phyloP scores from a whole-genome alignment of 768 basidiomycete genomes.

The Dictyophora rubrovolvata region DNA sequence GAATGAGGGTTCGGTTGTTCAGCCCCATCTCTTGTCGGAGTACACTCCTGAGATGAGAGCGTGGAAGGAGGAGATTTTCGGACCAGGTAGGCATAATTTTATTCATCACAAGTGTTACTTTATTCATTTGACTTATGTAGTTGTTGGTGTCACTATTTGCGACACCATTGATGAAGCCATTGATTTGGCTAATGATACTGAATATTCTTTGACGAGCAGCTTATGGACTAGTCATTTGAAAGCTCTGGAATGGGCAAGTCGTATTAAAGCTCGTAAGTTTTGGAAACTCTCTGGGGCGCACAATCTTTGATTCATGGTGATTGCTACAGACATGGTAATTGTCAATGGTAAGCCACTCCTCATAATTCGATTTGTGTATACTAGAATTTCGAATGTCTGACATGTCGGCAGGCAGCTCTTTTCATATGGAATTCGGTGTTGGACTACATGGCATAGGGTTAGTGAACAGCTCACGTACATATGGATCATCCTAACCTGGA shows the following conservation, averaged over 20 bases:
- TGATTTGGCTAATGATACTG: conserved; percentile 42
- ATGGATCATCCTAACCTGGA: neutral
- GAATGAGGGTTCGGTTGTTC: conserved; percentile 31
- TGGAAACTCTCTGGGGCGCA: neutral
- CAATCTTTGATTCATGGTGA: neutral
- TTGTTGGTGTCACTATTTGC: conserved; percentile 33
- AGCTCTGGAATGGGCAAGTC: conserved; percentile 31
- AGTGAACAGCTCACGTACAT: neutral
- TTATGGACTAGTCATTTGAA: conserved; percentile 42
- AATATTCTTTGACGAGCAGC: conserved; percentile 40
- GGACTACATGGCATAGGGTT: neutral
- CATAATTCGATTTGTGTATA: conserved; percentile 44
- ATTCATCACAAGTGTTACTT: neutral
- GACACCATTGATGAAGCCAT: conserved; percentile 47
- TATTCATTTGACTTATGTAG: conserved; percentile 15
- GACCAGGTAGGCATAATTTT: conserved; percentile 31
- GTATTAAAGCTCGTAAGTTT: conserved; percentile 35
- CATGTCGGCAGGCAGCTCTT: conserved; percentile 25
- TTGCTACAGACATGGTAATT: neutral
- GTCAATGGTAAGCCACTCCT: conserved; percentile 30
- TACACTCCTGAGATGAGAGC: conserved; percentile 39
- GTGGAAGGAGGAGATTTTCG: conserved; percentile 55
- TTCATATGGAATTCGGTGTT: neutral
- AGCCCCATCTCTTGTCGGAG: conserved; percentile 40
- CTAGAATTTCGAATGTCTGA: conserved; percentile 33